Conservation (phyloP, 1,284 basidiomycete species). For the Exobasidium cylindrosporum region DNA sequence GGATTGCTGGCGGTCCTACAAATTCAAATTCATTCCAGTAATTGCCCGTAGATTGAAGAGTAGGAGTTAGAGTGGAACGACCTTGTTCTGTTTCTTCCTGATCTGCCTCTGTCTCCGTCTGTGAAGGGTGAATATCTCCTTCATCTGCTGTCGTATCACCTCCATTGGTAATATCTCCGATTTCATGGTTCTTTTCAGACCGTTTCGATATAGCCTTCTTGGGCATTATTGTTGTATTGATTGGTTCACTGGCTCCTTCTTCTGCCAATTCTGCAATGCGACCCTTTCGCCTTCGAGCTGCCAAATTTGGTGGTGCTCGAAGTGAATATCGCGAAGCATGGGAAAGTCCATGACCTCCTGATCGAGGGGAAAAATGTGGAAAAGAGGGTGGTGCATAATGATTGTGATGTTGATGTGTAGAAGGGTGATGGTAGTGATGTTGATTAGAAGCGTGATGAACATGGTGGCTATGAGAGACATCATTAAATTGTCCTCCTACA, state of each 20-base stretch:
- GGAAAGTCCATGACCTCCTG: slow-evolving; percentile 21
- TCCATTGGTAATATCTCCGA: not conserved
- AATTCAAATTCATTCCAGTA: slow-evolving; percentile 26
- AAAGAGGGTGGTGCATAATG: not conserved
- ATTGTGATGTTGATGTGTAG: not conserved
- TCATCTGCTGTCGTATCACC: not conserved
- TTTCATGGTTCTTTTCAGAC: not conserved
- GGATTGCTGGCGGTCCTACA: slow-evolving; percentile 31
- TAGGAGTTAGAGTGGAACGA: slow-evolving; percentile 5
- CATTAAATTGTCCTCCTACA: not conserved
- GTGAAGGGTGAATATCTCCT: not conserved
- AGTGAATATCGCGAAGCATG: slow-evolving; percentile 14
- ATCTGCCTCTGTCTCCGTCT: not conserved
- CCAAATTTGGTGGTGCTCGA: slow-evolving; percentile 14
- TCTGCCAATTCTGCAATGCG: slow-evolving; percentile 47
- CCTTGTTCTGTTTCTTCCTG: not conserved
- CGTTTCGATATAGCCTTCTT: not conserved
- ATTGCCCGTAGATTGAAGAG: not conserved
- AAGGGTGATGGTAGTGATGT: slow-evolving; percentile 12
- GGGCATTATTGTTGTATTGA: not conserved
- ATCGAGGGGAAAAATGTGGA: slow-evolving; percentile 21
- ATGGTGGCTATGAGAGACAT: slow-evolving; percentile 3
- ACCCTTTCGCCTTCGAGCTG: slow-evolving; percentile 30
- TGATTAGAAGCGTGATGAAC: slow-evolving; percentile 2
- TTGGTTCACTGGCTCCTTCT: slow-evolving; percentile 15